Percentiles rank a stretch among this genome's conserved stretches.
phyloP scores from a whole-genome alignment of 176 grass and related monocot genomes.

The Urochloa ruziziensis region DNA sequence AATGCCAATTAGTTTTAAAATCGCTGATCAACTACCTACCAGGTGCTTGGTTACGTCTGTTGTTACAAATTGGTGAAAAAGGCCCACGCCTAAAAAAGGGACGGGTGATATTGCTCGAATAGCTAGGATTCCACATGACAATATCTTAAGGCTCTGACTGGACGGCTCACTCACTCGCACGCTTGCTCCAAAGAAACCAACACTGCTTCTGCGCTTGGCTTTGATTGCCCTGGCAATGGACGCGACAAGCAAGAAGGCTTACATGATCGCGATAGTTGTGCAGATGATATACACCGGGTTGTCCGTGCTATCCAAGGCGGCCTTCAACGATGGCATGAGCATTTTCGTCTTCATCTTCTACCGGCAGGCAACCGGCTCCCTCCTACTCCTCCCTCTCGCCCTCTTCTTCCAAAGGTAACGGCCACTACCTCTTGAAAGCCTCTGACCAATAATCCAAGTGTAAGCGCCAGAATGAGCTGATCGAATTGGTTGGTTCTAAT shows the following conservation, averaged over 20 bases:
- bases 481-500: too few relatives aligned
- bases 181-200: neutral
- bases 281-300: conserved; percentile 56
- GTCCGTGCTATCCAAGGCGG: conserved; percentile 63
- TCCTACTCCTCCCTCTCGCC: conserved; percentile 51
- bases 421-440: too few relatives aligned
- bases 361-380: conserved; percentile 52
- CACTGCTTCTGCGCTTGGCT: neutral
- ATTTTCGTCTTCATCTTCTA: conserved; percentile 83
- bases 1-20: neutral
- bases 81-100: neutral
- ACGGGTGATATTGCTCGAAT: neutral
- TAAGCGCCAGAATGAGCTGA: neutral
- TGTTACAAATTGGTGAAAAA: neutral
- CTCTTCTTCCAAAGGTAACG: conserved; percentile 32
- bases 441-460: too few relatives aligned
- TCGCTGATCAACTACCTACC: too few relatives aligned
- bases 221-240: neutral
- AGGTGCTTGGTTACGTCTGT: neutral
- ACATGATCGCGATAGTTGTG: conserved; percentile 46
- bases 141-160: neutral
- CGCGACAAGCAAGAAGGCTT: conserved; percentile 41
- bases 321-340: conserved; percentile 57
- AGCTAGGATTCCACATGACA: neutral
- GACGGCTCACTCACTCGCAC: neutral